Evolutionary conservation across 306 rosid species (phyloP).

Genomic region (Acmispon strigosus): DNA sequence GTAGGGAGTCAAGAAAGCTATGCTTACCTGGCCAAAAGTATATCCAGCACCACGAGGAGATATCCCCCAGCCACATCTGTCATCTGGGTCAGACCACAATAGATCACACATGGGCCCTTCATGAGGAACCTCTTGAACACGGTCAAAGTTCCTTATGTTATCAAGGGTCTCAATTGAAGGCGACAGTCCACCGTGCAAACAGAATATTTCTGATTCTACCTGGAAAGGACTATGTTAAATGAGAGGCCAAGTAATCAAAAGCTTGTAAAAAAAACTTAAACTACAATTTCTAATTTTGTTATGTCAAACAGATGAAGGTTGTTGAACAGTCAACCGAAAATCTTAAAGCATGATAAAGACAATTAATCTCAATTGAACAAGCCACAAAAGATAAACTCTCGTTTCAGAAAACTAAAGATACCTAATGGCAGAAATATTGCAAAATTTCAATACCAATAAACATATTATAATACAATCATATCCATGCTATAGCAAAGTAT

Average conservation of each 20-base stretch:
- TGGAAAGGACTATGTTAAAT: constrained; percentile 25
- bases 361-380: background rate
- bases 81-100: constrained; percentile 99
- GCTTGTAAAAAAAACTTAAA: background rate
- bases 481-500: background rate
- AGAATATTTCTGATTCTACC: constrained; percentile 99
- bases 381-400: constrained; percentile 3
- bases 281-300: constrained; percentile 5
- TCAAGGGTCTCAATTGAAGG: constrained; percentile 99
- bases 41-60: constrained; percentile 99
- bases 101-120: constrained; percentile 99
- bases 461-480: background rate
- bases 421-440: background rate
- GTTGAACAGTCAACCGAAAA: constrained; percentile 10
- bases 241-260: constrained; percentile 6
- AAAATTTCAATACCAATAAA: background rate
- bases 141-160: constrained; percentile 89
- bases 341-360: background rate
- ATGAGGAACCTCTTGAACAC: constrained; percentile 99
- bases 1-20: constrained; percentile 2
- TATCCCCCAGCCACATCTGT: constrained; percentile 99
- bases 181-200: constrained; percentile 96
- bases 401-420: background rate
- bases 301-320: background rate
- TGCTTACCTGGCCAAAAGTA: constrained; percentile 93